These are phyloP conservation scores for Epicoccum nigrum DNA, from an alignment of 2,329 filamentous ascomycete species.

Conservation along the genomic window DNA sequence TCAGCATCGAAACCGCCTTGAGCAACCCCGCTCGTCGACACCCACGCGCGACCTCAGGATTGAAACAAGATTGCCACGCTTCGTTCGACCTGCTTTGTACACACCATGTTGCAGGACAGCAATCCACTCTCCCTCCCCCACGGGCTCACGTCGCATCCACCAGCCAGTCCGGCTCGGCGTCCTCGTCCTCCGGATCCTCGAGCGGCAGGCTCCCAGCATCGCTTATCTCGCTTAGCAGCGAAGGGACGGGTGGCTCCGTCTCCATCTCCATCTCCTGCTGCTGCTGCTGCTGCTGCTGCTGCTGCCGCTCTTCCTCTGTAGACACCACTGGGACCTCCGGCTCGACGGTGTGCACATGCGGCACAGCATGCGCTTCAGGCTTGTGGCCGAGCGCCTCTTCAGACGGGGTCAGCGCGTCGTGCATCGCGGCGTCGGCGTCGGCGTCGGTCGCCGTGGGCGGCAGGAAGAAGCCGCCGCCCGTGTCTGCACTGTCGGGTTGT, in stretches of 20 bases:
- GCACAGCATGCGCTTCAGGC: background rate
- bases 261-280: too few species aligned
- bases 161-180: constrained; percentile 69
- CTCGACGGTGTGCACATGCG: background rate
- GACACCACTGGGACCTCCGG: background rate
- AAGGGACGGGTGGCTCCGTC: background rate
- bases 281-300: too few species aligned
- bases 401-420: background rate
- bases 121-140: too few species aligned
- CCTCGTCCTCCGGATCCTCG: constrained; percentile 69
- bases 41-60: too few species aligned
- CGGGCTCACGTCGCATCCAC: constrained; percentile 39
- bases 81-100: too few species aligned
- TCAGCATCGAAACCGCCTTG: too few species aligned
- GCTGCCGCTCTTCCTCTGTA: background rate
- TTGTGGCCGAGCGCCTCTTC: background rate
- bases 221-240: background rate
- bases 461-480: background rate
- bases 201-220: constrained; percentile 61
- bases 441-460: background rate
- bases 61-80: too few species aligned
- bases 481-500: background rate
- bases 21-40: too few species aligned
- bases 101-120: too few species aligned
- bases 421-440: background rate